A percentile compares a stretch with the other conserved stretches of the same genome.
Evolutionary conservation across 495 filamentous ascomycete genomes (phyloP).

Genomic region (Neurospora sp.): DNA sequence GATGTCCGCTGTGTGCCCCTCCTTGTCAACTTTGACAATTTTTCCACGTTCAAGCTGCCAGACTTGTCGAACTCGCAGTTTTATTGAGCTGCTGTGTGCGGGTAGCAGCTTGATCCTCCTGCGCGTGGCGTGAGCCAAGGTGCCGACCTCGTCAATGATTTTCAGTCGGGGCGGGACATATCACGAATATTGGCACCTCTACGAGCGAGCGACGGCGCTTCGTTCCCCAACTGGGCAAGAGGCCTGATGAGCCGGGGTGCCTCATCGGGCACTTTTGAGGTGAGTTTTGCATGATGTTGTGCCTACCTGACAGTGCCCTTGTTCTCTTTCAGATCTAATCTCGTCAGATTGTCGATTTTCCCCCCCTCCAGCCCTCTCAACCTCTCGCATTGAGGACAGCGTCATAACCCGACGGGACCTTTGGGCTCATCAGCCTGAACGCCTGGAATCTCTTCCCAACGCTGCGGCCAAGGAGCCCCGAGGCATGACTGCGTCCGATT

Average conservation of each 20-base stretch:
- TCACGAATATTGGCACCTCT: neutral
- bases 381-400: neutral
- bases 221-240: neutral
- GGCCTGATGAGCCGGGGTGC: neutral
- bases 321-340: neutral
- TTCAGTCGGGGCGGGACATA: neutral
- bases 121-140: neutral
- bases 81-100: neutral
- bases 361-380: neutral
- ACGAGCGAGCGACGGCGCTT: neutral
- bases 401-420: neutral
- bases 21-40: neutral
- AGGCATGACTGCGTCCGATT: neutral
- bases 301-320: neutral
- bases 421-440: neutral
- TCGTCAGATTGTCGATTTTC: neutral
- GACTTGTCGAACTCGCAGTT: neutral
- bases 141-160: neutral
- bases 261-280: neutral
- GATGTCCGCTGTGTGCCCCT: neutral
- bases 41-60: neutral
- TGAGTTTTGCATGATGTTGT: neutral
- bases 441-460: neutral
- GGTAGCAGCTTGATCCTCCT: neutral
- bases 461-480: neutral